phyloP scores from a whole-genome alignment of 257 asterid species.

The Parsonsia alboflavescens region DNA sequence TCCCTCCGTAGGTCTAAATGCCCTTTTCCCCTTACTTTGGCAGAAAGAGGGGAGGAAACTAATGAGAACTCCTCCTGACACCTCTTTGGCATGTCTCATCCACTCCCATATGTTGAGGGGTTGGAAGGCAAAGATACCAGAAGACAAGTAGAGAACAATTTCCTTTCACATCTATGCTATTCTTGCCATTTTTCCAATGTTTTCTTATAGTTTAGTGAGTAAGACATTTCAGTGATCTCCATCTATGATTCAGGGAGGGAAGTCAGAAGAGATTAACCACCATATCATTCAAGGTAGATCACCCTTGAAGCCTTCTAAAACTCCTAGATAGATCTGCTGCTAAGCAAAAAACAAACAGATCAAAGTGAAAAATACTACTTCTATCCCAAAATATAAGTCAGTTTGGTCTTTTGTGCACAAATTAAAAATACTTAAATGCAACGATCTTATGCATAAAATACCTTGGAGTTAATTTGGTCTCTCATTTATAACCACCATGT shows the following conservation, averaged over 20 bases:
- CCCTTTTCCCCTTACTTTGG: neutral
- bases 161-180: neutral
- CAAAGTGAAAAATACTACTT: neutral
- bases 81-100: neutral
- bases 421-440: too few species aligned
- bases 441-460: too few species aligned
- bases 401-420: too few species aligned
- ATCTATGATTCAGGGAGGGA: neutral
- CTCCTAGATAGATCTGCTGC: neutral
- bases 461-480: too few species aligned
- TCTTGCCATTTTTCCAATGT: neutral
- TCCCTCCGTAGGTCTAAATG: neutral
- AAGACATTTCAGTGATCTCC: neutral
- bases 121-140: neutral
- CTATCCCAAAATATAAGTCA: neutral
- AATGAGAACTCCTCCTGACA: neutral
- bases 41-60: neutral
- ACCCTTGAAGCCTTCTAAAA: neutral
- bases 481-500: too few species aligned
- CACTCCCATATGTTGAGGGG: neutral
- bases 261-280: neutral
- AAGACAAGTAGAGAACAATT: neutral
- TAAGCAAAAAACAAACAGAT: neutral
- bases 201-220: neutral
- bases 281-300: neutral